These are phyloP conservation scores for Capsella rubella DNA, from an alignment of 441 rosid species.

Conservation along the genomic window DNA sequence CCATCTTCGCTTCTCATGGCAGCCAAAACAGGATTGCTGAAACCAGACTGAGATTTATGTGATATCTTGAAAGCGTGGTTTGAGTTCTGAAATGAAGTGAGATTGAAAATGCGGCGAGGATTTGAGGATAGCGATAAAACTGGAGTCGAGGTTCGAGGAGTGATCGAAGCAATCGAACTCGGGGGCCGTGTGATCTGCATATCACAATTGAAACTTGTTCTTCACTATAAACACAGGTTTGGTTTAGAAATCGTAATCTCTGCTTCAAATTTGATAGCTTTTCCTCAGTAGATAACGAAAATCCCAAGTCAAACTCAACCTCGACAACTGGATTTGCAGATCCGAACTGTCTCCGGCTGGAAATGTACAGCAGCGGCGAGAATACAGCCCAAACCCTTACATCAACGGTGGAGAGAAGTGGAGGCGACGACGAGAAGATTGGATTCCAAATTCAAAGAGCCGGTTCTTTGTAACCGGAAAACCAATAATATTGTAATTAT, in stretches of 20 bases:
- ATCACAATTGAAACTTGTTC: conserved; percentile 5
- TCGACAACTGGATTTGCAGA: neutral
- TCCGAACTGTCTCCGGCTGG: neutral
- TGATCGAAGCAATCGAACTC: conserved; percentile 13
- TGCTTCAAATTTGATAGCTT: conserved; percentile 2
- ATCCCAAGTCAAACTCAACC: neutral
- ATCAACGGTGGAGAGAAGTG: neutral
- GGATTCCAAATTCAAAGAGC: conserved; percentile 10
- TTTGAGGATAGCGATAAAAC: conserved; percentile 7
- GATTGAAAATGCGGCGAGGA: conserved; percentile 16
- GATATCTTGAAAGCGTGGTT: conserved; percentile 23
- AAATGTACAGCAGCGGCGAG: conserved; percentile 17
- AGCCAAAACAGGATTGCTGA: conserved; percentile 38
- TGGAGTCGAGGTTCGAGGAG: conserved; percentile 28
- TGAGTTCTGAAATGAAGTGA: conserved; percentile 17
- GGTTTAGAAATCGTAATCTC: neutral
- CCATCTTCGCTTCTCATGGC: conserved; percentile 45
- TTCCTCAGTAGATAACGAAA: conserved; percentile 19
- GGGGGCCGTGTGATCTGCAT: conserved; percentile 41
- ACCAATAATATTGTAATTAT: no score
- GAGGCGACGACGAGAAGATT: conserved; percentile 11
- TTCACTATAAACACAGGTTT: neutral
- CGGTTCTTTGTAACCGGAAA: conserved; percentile 11
- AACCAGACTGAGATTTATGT: conserved; percentile 29
- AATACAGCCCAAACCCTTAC: conserved; percentile 10